Percentiles rank a stretch among this genome's conserved stretches.
Conservation (phyloP, 1,284 basidiomycete species). For the Cutaneotrichosporon daszewskae region DNA sequence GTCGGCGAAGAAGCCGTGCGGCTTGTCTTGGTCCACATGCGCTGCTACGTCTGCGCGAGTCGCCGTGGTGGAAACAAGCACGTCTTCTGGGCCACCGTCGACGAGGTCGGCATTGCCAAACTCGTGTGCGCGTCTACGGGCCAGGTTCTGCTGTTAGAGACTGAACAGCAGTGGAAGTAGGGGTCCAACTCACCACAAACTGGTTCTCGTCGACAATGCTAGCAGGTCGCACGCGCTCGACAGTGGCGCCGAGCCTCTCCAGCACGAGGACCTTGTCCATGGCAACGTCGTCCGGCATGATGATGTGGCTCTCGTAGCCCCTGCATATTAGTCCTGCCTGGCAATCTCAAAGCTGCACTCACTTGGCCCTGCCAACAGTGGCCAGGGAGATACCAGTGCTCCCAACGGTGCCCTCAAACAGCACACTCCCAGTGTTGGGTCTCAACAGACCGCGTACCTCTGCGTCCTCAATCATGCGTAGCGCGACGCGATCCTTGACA, state of each 20-base stretch:
- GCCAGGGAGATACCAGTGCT: slow-evolving; percentile 97
- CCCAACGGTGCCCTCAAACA: slow-evolving; percentile 97
- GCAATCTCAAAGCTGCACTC: slow-evolving; percentile 21
- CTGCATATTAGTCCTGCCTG: slow-evolving; percentile 41
- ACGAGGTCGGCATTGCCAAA: slow-evolving; percentile 57
- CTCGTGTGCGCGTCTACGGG: slow-evolving; percentile 64
- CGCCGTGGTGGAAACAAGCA: slow-evolving; percentile 56
- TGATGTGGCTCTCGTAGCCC: slow-evolving; percentile 56
- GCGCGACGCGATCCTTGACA: slow-evolving; percentile 92
- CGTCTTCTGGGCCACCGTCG: slow-evolving; percentile 20
- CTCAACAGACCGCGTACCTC: slow-evolving; percentile 75
- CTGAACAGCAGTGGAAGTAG: too few relatives aligned
- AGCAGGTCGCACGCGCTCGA: slow-evolving; percentile 74
- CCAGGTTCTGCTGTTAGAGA: slow-evolving; percentile 61
- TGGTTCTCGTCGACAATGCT: slow-evolving; percentile 93
- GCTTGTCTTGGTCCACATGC: slow-evolving; percentile 18
- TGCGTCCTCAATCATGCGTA: slow-evolving; percentile 88
- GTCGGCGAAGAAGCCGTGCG: slow-evolving; percentile 67
- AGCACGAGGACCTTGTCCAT: slow-evolving; percentile 81
- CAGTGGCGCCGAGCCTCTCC: slow-evolving; percentile 74
- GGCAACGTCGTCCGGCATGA: slow-evolving; percentile 91
- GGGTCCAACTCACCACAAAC: slow-evolving; percentile 52
- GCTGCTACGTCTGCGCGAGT: slow-evolving; percentile 50
- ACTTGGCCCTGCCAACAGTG: slow-evolving; percentile 83
- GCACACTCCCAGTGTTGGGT: slow-evolving; percentile 83